A percentile compares a stretch with the other conserved stretches of the same genome.
phyloP scores from a whole-genome alignment of 1,284 basidiomycete genomes.

The Lentinus polychrous region DNA sequence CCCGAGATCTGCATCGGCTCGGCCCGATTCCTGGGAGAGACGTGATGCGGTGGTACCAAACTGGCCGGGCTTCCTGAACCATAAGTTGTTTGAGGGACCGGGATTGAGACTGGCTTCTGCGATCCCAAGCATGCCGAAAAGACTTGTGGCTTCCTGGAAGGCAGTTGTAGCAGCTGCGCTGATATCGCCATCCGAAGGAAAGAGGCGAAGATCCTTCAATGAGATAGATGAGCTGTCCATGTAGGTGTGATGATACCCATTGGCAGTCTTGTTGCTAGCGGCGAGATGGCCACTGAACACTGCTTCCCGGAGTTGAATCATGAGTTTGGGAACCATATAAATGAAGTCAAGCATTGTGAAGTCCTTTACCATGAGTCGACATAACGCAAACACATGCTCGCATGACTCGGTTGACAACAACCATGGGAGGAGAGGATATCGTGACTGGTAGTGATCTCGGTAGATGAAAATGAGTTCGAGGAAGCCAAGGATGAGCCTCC shows the following conservation, averaged over 20 bases:
- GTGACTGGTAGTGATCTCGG: too few species aligned
- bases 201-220: too few species aligned
- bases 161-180: not conserved
- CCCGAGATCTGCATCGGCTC: too few species aligned
- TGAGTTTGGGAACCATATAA: conserved; percentile 26
- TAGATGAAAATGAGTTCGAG: too few species aligned
- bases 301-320: conserved; percentile 9
- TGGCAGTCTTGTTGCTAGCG: conserved; percentile 10
- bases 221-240: not conserved
- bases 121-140: not conserved
- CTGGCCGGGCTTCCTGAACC: too few species aligned
- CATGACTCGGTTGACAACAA: conserved; percentile 24
- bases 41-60: too few species aligned
- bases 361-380: conserved; percentile 26
- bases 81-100: too few species aligned
- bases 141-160: not conserved
- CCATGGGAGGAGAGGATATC: too few species aligned
- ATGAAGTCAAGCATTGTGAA: conserved; percentile 30
- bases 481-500: conserved; percentile 25
- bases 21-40: too few species aligned
- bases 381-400: conserved; percentile 31
- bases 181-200: too few species aligned
- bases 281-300: not conserved
- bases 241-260: conserved; percentile 17
- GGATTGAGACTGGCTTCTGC: not conserved